Evolutionary conservation across 495 filamentous ascomycete species (phyloP).

Genomic region (Podospora anserina): DNA sequence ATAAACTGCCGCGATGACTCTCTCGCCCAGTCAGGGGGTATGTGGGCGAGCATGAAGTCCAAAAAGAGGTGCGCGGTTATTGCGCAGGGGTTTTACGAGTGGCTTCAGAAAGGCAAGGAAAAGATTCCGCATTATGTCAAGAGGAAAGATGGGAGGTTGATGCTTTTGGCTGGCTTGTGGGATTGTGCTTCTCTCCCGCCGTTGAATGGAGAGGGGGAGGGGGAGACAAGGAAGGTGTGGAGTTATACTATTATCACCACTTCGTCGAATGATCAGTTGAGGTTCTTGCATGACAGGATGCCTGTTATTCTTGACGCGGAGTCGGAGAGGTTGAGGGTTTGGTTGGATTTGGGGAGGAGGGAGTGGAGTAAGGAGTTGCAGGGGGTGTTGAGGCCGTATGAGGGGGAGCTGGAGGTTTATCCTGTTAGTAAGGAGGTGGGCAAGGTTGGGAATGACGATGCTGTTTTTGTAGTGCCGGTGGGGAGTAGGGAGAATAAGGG

Average conservation of each 20-base stretch:
- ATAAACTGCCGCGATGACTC: conserved; percentile 97
- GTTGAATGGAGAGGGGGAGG: conserved; percentile 50
- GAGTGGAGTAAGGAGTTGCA: conserved; percentile 81
- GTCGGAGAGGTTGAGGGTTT: conserved; percentile 64
- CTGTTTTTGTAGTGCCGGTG: conserved; percentile 76
- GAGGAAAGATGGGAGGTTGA: conserved; percentile 74
- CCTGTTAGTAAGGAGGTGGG: conserved; percentile 85
- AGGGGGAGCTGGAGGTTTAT: conserved; percentile 79
- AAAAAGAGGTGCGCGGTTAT: conserved; percentile 82
- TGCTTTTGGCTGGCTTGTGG: conserved; percentile 91
- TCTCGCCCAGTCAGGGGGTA: conserved; percentile 66
- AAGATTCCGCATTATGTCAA: conserved; percentile 80
- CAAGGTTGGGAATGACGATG: conserved; percentile 91
- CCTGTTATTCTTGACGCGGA: conserved; percentile 84
- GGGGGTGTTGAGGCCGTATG: conserved; percentile 67
- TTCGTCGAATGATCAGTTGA: conserved; percentile 69
- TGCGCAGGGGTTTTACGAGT: conserved; percentile 94
- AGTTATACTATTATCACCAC: conserved; percentile 94
- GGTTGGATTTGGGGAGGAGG: conserved; percentile 70
- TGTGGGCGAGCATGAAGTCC: conserved; percentile 91
- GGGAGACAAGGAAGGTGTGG: conserved; percentile 41
- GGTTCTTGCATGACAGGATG: conserved; percentile 91
- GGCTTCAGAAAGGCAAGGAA: conserved; percentile 78
- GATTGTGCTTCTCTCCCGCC: conserved; percentile 80
- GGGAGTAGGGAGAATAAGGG: conserved; percentile 80